Conservation (phyloP, 306 rosid genomes). For the Pyrus communis region DNA sequence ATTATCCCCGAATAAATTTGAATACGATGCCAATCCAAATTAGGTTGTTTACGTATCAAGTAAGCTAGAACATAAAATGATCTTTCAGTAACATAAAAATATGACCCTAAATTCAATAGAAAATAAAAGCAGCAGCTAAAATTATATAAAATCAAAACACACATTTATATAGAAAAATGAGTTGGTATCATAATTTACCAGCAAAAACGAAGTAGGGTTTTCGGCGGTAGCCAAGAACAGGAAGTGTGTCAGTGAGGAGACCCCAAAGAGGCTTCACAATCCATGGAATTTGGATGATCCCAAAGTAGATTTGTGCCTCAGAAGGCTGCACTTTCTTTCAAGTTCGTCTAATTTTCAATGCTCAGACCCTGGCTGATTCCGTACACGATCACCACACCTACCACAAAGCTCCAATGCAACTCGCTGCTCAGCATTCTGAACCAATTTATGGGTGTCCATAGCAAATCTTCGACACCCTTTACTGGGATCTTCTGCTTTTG, state of each 20-base stretch:
- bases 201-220: conserved; percentile 25
- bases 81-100: not conserved
- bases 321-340: conserved; percentile 28
- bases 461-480: conserved; percentile 4
- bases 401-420: conserved; percentile 28
- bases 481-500: not conserved
- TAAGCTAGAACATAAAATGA: not conserved
- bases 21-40: not conserved
- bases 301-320: conserved; percentile 22
- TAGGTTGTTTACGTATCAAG: not conserved
- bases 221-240: conserved; percentile 22
- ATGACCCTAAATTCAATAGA: not conserved
- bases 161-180: not conserved
- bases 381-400: conserved; percentile 20
- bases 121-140: not conserved
- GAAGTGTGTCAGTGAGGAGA: conserved; percentile 23
- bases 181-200: conserved; percentile 10
- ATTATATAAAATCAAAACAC: not conserved
- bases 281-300: conserved; percentile 21
- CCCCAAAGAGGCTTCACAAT: conserved; percentile 27
- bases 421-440: conserved; percentile 19
- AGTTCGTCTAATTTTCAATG: too few relatives aligned
- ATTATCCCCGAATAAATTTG: too few relatives aligned
- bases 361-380: conserved; percentile 29
- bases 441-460: conserved; percentile 18